phyloP scores from a whole-genome alignment of 164 flowering plant genomes.

The Vitis rupestris region DNA sequence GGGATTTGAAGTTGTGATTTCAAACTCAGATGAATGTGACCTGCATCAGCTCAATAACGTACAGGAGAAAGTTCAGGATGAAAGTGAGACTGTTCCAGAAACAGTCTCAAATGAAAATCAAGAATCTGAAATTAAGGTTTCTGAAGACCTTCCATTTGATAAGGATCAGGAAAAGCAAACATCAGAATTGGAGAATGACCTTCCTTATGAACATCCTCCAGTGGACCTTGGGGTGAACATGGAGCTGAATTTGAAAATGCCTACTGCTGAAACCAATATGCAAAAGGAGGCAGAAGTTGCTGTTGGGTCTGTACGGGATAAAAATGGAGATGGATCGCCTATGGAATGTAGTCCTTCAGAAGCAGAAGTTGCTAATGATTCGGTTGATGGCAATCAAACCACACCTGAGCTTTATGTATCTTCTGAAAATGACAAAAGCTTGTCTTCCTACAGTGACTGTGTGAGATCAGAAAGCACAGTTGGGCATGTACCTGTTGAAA shows the following conservation, averaged over 20 bases:
- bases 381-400: slow-evolving; percentile 1
- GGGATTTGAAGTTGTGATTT: neutral
- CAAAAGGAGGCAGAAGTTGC: neutral
- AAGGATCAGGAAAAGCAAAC: slow-evolving; percentile 6
- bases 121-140: slow-evolving; percentile 1
- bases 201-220: neutral
- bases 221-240: neutral
- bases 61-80: slow-evolving; percentile 5
- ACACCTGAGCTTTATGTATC: neutral
- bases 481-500: neutral
- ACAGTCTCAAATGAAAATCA: neutral
- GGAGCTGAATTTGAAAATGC: neutral
- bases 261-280: neutral
- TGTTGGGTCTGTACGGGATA: neutral
- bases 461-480: neutral
- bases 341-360: neutral
- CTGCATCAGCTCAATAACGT: neutral
- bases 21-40: slow-evolving; percentile 4
- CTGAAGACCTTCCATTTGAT: slow-evolving; percentile 9
- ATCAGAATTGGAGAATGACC: neutral
- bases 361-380: slow-evolving; percentile 2
- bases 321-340: slow-evolving; percentile 3
- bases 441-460: neutral
- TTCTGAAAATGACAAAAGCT: neutral
- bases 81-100: neutral